These are phyloP conservation scores for Thermothelomyces thermophilus DNA, from an alignment of 2,329 filamentous ascomycete genomes.

Conservation along the genomic window DNA sequence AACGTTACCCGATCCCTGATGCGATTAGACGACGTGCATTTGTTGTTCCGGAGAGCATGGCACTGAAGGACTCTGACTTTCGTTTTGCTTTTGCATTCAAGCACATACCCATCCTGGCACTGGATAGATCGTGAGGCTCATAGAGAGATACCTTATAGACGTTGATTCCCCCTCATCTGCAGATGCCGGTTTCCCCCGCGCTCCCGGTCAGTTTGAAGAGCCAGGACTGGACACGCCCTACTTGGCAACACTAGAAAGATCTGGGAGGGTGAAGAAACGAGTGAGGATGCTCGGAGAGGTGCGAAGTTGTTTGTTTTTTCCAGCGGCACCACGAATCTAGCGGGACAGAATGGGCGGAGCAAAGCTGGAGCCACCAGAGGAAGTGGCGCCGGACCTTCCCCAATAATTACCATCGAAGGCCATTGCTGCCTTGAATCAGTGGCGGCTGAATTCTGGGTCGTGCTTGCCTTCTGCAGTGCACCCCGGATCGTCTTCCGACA, in stretches of 20 bases:
- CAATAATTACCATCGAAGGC: neutral
- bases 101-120: neutral
- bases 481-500: neutral
- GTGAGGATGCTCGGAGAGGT: too few relatives aligned
- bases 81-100: neutral
- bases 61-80: neutral
- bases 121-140: neutral
- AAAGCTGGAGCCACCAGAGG: too few relatives aligned
- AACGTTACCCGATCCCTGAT: too few relatives aligned
- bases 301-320: too few relatives aligned
- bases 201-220: too few relatives aligned
- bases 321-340: too few relatives aligned
- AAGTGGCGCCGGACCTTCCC: neutral
- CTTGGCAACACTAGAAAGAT: too few relatives aligned
- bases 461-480: neutral
- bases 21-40: neutral
- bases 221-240: too few relatives aligned
- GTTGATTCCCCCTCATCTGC: neutral
- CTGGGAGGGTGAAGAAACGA: too few relatives aligned
- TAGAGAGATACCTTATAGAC: conserved; percentile 8
- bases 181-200: too few relatives aligned
- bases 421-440: neutral
- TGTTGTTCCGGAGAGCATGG: neutral
- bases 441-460: neutral
- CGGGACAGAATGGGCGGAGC: too few relatives aligned